Evolutionary conservation across 139 green algal species (phyloP), one percentile per base, ranked within the genome.

Genomic region (Closterium sp.): DNA sequence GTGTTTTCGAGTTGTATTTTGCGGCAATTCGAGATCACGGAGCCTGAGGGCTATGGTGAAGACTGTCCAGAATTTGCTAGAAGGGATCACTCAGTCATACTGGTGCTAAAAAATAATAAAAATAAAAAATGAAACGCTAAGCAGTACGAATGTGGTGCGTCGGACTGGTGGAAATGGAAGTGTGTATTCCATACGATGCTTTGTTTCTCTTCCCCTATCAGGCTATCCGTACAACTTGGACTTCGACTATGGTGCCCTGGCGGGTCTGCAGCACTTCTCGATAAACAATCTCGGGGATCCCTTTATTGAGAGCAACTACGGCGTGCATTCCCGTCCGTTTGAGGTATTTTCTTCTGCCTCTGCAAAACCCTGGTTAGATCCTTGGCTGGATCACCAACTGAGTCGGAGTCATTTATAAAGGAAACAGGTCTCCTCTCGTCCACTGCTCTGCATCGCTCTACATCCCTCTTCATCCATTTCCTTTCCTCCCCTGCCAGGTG

Each of bases 211-310:
- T 50, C 38, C 38, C 32, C 38, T 50, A 7, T 9, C 31, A 94
- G 91, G 91, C 28, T 99, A 99, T 92, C 98, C 98, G 0, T 99
- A 99, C 97, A 99, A 99, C 95, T 95, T 99, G n/a, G 98, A 99
- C 88, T 99, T 99, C 95, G 97, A 99, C 92, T 99, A 98, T 93
- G 97, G 96, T 4, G 95, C 97, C 0, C 94, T 99, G 79, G 96
- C 91, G 0, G 34, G 94, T 29, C 91, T 95, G 31, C 94, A 95
- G 86, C n/a, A 84, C 97, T 99, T 94, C 30, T 98, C 96, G 95
- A 99, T 99, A 94, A 99, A 99, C 95, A 99, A 99, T 92, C 94
- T 99, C 62, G 98, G 98, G 9, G 98, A 99, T 92, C 98, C 98
- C 0, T 99, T 99, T 91, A 99, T 99, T 88, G 98, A 99, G 94